Evolutionary conservation across 75 land plant species (phyloP), one percentile per base, ranked within the genome.

Genomic region (Selaginella moellendorffii): DNA sequence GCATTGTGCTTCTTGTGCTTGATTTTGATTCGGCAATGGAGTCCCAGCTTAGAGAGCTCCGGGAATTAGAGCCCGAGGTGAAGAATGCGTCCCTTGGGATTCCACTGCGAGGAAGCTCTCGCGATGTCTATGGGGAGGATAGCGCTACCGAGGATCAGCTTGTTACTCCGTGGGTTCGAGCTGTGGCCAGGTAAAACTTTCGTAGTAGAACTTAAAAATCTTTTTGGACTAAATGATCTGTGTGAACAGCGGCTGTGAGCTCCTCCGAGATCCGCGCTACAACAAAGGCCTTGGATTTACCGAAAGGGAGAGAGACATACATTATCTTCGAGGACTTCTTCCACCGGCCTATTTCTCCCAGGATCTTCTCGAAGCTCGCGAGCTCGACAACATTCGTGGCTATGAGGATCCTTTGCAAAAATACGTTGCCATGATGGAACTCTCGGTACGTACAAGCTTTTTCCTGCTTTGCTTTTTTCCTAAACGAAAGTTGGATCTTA

Each of bases 401-500:
- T 92, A 85, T 68, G 66, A 81, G 69, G 72, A 80, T 68, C 90
- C 97, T 0, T 61, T 92, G 59, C 90, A 92, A 36, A 85, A 77
- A 66, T 85, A 88, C 69, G 76, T 85, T 73, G 85, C 96, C n/a
- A 63, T 92, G 76, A 92, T 88, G 96, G 97, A 86, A 64, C 82
- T 88, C 69, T 77, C 83, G 87, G 96, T 92, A 64, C 24, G 14
- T 53, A 2, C 46, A 36, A n/a, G n/a, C n/a, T n/a, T n/a, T n/a
- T n/a, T n/a, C n/a, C n/a, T n/a, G 26, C 27, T 64, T 10, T 20
- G 2, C 27, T 25, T 2, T 28, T 26, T 30, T 10, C 21, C 70
- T 23, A 17, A 12, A 20, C 28, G 26, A 66, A 65, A 27, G n/a
- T n/a, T n/a, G n/a, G 12, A 28, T 28, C 18, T 62, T 26, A 5